Conservation (phyloP, 192 early-diverging fungal genomes). For the Funneliformis mosseae region DNA sequence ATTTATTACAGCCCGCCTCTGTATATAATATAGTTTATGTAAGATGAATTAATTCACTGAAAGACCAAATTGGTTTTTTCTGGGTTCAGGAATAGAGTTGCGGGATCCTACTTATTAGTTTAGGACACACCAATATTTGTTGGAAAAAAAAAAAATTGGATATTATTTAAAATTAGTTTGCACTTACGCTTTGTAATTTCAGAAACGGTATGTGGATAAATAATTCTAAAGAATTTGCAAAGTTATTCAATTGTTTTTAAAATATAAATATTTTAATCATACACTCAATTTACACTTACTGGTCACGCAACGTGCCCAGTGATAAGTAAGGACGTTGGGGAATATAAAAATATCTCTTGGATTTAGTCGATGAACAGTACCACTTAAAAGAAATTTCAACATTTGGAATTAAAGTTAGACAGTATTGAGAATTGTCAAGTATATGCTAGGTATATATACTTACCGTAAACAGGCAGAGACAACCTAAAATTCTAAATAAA, state of each 20-base stretch:
- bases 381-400: slow-evolving; percentile 44
- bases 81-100: too few species aligned
- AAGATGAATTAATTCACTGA: too few species aligned
- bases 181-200: slow-evolving; percentile 68
- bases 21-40: too few species aligned
- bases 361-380: slow-evolving; percentile 72
- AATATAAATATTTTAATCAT: not conserved
- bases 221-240: slow-evolving; percentile 60
- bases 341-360: slow-evolving; percentile 92
- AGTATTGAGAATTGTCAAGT: not conserved
- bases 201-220: slow-evolving; percentile 88
- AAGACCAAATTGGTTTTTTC: too few species aligned
- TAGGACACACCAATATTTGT: not conserved
- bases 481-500: slow-evolving; percentile 94
- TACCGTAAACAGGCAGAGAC: slow-evolving; percentile 94
- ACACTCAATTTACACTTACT: slow-evolving; percentile 49
- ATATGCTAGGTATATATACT: not conserved
- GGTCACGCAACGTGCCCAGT: slow-evolving; percentile 91
- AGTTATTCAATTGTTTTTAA: not conserved
- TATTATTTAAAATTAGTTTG: too few species aligned
- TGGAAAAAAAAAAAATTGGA: not conserved
- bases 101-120: too few species aligned
- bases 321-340: slow-evolving; percentile 98
- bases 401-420: not conserved
- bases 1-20: too few species aligned